Conservation (phyloP, 2,329 filamentous ascomycete genomes). For the Aureobasidium zeae region DNA sequence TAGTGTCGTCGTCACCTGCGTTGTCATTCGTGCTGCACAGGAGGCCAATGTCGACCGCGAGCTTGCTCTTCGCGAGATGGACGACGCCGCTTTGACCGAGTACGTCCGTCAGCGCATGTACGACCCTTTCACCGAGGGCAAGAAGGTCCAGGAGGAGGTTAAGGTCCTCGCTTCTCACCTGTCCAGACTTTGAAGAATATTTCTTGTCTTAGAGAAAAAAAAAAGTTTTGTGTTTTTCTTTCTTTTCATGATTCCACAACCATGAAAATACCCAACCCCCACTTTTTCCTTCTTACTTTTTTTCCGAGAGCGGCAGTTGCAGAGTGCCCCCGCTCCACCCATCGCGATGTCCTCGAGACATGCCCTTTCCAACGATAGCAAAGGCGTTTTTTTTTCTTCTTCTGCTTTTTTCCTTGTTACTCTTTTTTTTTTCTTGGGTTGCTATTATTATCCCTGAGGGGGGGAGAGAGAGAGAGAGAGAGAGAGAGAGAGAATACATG, state of each 20-base stretch:
- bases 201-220: too few relatives aligned
- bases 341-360: too few relatives aligned
- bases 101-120: slow-evolving; percentile 50
- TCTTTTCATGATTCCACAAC: neutral
- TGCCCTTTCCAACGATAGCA: slow-evolving; percentile 8
- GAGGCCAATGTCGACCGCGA: slow-evolving; percentile 55
- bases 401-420: too few relatives aligned
- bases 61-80: slow-evolving; percentile 53
- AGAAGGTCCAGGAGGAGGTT: slow-evolving; percentile 29
- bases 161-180: slow-evolving; percentile 20
- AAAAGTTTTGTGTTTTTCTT: slow-evolving; percentile 5
- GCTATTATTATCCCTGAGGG: too few relatives aligned
- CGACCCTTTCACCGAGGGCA: slow-evolving; percentile 39
- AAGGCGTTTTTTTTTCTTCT: slow-evolving; percentile 5
- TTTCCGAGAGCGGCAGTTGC: too few relatives aligned
- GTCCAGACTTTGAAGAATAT: slow-evolving; percentile 15
- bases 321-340: too few relatives aligned
- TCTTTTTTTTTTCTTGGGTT: neutral
- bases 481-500: too few relatives aligned
- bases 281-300: too few relatives aligned
- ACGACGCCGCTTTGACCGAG: slow-evolving; percentile 60
- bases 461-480: too few relatives aligned
- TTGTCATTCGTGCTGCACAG: slow-evolving; percentile 88
- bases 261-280: too few relatives aligned
- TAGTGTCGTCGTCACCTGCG: slow-evolving; percentile 73